A percentile compares a stretch with the other conserved stretches of the same genome.
Conservation (phyloP, 164 flowering plant genomes). For the Santalum album region DNA sequence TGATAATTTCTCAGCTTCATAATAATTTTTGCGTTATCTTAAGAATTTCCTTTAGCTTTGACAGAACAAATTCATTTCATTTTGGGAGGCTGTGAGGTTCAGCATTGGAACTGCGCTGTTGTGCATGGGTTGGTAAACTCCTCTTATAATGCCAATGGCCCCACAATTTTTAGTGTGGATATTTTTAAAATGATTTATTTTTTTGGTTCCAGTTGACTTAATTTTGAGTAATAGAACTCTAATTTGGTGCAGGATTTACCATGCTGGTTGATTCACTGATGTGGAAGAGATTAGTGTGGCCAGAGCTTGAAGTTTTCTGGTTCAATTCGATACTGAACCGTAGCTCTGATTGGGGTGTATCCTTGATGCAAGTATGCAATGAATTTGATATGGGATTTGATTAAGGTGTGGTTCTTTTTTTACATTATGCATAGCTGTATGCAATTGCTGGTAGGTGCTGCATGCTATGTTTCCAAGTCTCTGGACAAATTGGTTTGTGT, state of each 20-base stretch:
- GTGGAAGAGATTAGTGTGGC: constrained; percentile 84
- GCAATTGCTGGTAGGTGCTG: no score
- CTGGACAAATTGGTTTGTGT: no score
- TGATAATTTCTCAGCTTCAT: no score
- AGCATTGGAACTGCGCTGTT: constrained; percentile 41
- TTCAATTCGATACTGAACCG: constrained; percentile 88
- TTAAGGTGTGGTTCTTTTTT: background rate
- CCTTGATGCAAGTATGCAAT: constrained; percentile 27
- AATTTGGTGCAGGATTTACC: constrained; percentile 50
- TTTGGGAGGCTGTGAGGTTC: constrained; percentile 54
- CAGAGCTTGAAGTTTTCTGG: constrained; percentile 95
- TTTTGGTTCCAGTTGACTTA: background rate
- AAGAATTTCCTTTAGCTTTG: constrained; percentile 10
- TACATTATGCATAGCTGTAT: no score
- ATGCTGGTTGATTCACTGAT: constrained; percentile 64
- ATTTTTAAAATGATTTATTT: background rate
- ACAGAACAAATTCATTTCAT: constrained; percentile 69
- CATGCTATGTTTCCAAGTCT: no score
- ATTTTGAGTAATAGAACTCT: constrained; percentile 5
- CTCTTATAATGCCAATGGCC: background rate
- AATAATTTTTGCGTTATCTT: background rate
- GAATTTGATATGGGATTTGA: background rate
- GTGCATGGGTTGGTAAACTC: constrained; percentile 55
- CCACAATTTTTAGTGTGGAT: background rate
- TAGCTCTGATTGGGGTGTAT: constrained; percentile 99